Conservation (phyloP, 108 stramenopile genomes). For the Fragilariopsis cylindrus region DNA sequence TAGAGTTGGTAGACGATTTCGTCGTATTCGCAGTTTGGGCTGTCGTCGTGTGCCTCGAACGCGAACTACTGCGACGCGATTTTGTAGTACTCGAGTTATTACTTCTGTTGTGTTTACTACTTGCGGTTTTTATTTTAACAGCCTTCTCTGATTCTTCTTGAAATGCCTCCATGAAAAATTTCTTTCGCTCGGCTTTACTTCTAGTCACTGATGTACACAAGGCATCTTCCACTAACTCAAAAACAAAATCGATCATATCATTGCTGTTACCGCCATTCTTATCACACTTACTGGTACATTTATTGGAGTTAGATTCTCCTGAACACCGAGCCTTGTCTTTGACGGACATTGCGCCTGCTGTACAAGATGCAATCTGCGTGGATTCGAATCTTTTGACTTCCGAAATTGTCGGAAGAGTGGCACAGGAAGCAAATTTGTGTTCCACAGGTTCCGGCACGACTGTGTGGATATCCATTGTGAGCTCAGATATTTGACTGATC, state of each 20-base stretch:
- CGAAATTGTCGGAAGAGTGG: conserved; percentile 7
- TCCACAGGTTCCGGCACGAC: background rate
- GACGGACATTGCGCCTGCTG: background rate
- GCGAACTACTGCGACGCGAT: background rate
- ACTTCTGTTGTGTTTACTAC: conserved; percentile 15
- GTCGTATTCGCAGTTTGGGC: background rate
- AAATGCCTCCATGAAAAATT: conserved; percentile 17
- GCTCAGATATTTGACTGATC: conserved; percentile 13
- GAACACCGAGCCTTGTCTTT: background rate
- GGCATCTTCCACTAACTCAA: conserved; percentile 34
- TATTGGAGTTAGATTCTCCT: background rate
- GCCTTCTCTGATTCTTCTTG: conserved; percentile 16
- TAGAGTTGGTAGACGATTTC: too few relatives aligned
- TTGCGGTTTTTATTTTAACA: background rate
- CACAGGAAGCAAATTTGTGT: conserved; percentile 1
- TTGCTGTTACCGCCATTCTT: conserved; percentile 7
- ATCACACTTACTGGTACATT: background rate
- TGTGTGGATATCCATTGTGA: conserved; percentile 18
- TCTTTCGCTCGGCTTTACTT: conserved; percentile 16
- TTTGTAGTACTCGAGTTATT: background rate
- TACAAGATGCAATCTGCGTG: background rate
- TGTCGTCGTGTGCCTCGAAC: background rate
- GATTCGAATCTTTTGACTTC: conserved; percentile 8
- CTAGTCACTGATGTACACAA: conserved; percentile 13
- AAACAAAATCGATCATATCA: conserved; percentile 30